Base-by-base conservation (phyloP, 345 rosid species). In the Iberis pinnata region DNA sequence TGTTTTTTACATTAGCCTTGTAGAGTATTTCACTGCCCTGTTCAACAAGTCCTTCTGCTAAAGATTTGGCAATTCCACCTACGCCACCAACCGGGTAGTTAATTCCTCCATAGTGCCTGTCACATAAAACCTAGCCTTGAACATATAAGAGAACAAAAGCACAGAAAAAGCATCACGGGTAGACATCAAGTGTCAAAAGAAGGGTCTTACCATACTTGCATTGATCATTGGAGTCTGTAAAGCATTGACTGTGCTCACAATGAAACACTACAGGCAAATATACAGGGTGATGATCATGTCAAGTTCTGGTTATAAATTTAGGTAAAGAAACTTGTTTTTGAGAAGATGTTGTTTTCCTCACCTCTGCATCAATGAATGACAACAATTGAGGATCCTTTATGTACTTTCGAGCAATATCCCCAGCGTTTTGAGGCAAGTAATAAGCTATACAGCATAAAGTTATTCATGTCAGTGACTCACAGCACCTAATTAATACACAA, bases 321-420 rank as follows among this genome's bases (percentile, higher is more conserved):
- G 19, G 14, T 39, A 19, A 29, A 61, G 16, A 32, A 41, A 43
- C 9, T 14, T 47, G 48, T 4, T 18, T 39, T 26, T 42, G 20
- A 65, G 19, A 25, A 40, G 69, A 36, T 54, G 39, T 39, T 49
- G 20, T 35, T 27, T 57, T n/a, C n/a, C 65, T 36, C 67, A 88
- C 98, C 89, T 92, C 96, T 19, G 93, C 96, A 74, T 87, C 98
- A 50, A 88, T 81, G 77, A 92, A 92, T 52, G 93, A 92, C 67
- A 92, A 57, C 49, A 88, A 62, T 7, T 74, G 67, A 22, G 93
- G 96, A 74, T 92, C 98, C 74, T 81, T 84, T 56, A 87, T 70
- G 72, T 76, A 88, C 76, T 78, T 92, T 38, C 83, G 80, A 69
- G 98, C 96, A 56, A 87, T 78, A 71, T 62, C 89, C 64, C 96